Evolutionary conservation across 768 basidiomycete genomes (phyloP).

Genomic region (Naganishia vaughanmartiniae): DNA sequence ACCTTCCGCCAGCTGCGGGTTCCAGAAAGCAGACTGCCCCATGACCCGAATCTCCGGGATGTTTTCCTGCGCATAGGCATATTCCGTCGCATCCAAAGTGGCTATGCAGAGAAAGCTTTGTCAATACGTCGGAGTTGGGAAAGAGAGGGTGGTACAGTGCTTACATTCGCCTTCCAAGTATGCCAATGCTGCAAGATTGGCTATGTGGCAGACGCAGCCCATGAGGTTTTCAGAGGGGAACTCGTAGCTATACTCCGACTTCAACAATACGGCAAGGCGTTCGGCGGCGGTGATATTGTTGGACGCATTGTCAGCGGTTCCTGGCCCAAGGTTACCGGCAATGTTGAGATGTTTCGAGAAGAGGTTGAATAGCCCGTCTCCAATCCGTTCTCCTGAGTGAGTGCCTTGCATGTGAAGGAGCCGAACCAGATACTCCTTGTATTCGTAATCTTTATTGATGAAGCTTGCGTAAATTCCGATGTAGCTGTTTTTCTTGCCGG

Average conservation of each 20-base stretch:
- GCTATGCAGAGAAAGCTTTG: neutral
- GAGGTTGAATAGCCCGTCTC: conserved; percentile 6
- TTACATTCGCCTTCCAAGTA: neutral
- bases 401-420: neutral
- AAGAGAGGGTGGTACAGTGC: neutral
- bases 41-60: neutral
- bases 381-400: neutral
- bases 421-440: neutral
- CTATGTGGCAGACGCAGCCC: conserved; percentile 5
- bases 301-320: conserved; percentile 12
- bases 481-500: conserved; percentile 3
- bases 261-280: neutral
- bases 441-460: neutral
- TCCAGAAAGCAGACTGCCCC: neutral
- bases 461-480: neutral
- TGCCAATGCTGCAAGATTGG: neutral
- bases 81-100: neutral
- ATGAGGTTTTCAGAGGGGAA: neutral
- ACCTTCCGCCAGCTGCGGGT: neutral
- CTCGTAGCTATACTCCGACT: neutral
- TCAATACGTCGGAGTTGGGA: neutral
- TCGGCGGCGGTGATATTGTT: conserved; percentile 2
- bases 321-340: neutral
- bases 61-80: neutral
- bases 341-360: neutral